Base-by-base conservation (phyloP, 208 protist species). In the Wallacemonas sp. region DNA sequence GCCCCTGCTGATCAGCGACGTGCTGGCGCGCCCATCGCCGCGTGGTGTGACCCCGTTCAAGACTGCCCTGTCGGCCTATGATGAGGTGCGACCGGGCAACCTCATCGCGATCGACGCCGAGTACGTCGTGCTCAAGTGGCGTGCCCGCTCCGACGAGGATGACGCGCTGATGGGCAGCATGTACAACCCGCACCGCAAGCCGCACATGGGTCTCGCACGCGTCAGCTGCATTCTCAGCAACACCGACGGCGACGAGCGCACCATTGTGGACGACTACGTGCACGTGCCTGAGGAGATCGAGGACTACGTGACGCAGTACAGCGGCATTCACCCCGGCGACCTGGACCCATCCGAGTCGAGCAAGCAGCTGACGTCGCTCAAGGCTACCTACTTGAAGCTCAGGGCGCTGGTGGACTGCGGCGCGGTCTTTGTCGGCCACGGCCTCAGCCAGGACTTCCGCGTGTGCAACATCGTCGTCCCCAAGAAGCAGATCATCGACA, bases 391-490 rank as follows among this genome's bases (percentile, higher is more conserved):
- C 70, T 69, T 98, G 9, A 98, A 98, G 74, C 81, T 99, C 48
- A 80, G 96, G 14, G 84, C 88, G 21, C 75, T 99, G 8, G 87
- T 97, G 1, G 98, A 99, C 74, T 75, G 77, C 19, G 90, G 93
- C 19, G 93, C 94, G 1, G 80, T 87, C 29, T 98, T 99, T 77
- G 93, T 99, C 21, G 98, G 98, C 26, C 98, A 99, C 72, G 97
- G 97, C 34, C 78, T 99, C 12, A 69, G 87, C 34, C 95, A 99
- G 65, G 98, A 99, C 78, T 99, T 99, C 61, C 82, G 95, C 27
- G 97, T 98, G 44, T 98, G 97, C 79, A 98, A 98, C 72, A 97
- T 99, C 27, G 82, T 84, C 29, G 96, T 99, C 11, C 98, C 98
- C 33, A 76, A 83, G 26, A 79, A 94, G 38, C 97, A 98, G 70